Evolutionary conservation across 2,329 filamentous ascomycete genomes (phyloP).

Genomic region (Plenodomus biglobosus): DNA sequence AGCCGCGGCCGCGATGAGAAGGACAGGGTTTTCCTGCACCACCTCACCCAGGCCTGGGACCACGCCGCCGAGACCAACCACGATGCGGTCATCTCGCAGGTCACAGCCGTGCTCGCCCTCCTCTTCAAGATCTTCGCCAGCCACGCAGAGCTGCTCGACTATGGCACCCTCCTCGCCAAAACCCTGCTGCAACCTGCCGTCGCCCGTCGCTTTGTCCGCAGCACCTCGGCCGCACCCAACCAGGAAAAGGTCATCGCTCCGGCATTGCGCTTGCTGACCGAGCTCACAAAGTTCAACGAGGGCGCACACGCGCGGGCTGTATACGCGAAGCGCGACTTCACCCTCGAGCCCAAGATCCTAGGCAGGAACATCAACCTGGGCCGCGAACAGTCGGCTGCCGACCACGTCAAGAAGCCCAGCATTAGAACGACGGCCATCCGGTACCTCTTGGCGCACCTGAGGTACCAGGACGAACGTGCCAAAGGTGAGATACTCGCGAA

Average conservation of each 20-base stretch:
- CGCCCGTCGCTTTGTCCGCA: conserved; percentile 75
- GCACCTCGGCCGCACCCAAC: conserved; percentile 74
- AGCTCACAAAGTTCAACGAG: conserved; percentile 83
- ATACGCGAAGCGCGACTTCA: conserved; percentile 75
- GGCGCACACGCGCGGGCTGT: conserved; percentile 76
- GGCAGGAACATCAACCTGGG: conserved; percentile 78
- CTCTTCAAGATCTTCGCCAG: conserved; percentile 77
- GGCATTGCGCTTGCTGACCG: conserved; percentile 79
- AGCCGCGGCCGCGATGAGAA: conserved; percentile 55
- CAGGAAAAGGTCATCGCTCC: conserved; percentile 91
- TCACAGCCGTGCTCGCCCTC: conserved; percentile 78
- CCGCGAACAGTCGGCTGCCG: conserved; percentile 58
- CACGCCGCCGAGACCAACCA: conserved; percentile 78
- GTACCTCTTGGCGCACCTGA: conserved; percentile 77
- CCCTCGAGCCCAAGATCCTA: conserved; percentile 69
- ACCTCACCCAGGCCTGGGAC: conserved; percentile 86
- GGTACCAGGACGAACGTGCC: conserved; percentile 72
- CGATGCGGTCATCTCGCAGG: conserved; percentile 76
- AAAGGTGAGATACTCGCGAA: conserved; percentile 84
- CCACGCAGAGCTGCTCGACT: conserved; percentile 70
- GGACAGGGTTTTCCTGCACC: conserved; percentile 66
- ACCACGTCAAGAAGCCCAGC: conserved; percentile 68
- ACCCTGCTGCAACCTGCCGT: conserved; percentile 80
- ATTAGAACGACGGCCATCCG: conserved; percentile 80
- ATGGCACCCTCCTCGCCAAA: conserved; percentile 77